phyloP scores from a whole-genome alignment of 805 yeast genomes.

The Monosporozyma unispora region DNA sequence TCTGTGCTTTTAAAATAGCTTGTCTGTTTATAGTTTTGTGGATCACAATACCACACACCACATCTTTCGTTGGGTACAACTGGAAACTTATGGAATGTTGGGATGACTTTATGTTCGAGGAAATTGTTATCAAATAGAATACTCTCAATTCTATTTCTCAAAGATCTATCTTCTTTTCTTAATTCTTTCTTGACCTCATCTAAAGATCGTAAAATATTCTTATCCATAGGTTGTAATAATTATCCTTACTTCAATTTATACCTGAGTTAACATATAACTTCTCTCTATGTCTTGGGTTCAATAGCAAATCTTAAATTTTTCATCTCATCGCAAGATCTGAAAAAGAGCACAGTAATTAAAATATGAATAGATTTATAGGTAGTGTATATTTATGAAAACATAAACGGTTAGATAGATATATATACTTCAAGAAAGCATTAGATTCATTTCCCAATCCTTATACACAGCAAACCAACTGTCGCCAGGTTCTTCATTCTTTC shows the following conservation, averaged over 20 bases:
- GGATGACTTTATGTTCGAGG: slow-evolving; percentile 29
- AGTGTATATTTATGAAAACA: neutral
- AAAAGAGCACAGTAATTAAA: too few relatives aligned
- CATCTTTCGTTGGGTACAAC: slow-evolving; percentile 73
- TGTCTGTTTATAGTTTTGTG: slow-evolving; percentile 33
- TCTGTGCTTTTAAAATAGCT: slow-evolving; percentile 86
- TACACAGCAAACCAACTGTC: slow-evolving; percentile 75
- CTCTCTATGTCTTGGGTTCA: too few relatives aligned
- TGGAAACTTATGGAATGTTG: slow-evolving; percentile 37
- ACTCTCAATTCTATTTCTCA: slow-evolving; percentile 60
- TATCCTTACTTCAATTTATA: too few relatives aligned
- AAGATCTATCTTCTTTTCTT: slow-evolving; percentile 41
- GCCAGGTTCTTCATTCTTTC: slow-evolving; percentile 46
- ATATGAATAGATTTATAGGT: neutral
- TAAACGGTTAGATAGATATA: neutral
- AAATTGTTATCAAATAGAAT: slow-evolving; percentile 54
- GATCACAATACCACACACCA: slow-evolving; percentile 74
- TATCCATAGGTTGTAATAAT: too few relatives aligned
- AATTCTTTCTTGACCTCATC: slow-evolving; percentile 34
- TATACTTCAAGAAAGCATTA: slow-evolving; percentile 53
- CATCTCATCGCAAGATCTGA: too few relatives aligned
- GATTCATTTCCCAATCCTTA: slow-evolving; percentile 76
- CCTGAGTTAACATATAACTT: too few relatives aligned
- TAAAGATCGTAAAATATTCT: slow-evolving; percentile 2
- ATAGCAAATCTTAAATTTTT: too few relatives aligned